Percentiles rank a stretch among this genome's conserved stretches.
Evolutionary conservation across 768 basidiomycete species (phyloP).

Genomic region (Amanita subjunquillea): DNA sequence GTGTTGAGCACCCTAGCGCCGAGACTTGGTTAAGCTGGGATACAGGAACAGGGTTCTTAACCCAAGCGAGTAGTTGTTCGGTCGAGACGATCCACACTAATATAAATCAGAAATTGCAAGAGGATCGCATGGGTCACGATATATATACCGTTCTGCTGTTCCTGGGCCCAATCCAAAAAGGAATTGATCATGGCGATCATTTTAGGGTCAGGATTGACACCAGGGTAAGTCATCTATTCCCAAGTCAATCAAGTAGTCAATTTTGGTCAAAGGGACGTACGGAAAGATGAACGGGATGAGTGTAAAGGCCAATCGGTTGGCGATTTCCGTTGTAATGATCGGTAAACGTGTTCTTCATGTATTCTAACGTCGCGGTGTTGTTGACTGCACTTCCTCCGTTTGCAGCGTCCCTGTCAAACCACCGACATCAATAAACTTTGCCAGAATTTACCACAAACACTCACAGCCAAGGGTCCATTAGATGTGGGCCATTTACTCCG

Average conservation of each 20-base stretch:
- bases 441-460: constrained; percentile 13
- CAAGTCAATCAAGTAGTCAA: constrained; percentile 3
- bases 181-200: constrained; percentile 69
- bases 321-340: constrained; percentile 66
- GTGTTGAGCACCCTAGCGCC: constrained; percentile 55
- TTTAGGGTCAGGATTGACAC: constrained; percentile 35
- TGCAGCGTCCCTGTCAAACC: constrained; percentile 32
- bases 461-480: constrained; percentile 82
- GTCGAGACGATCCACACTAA: constrained; percentile 68
- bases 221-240: constrained; percentile 44
- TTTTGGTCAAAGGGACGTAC: constrained; percentile 19
- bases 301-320: constrained; percentile 74
- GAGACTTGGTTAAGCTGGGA: constrained; percentile 43
- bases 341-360: constrained; percentile 67
- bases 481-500: constrained; percentile 46
- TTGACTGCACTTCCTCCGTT: constrained; percentile 41
- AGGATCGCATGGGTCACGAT: not conserved
- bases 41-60: constrained; percentile 55
- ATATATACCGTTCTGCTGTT: constrained; percentile 46
- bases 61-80: constrained; percentile 66
- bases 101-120: not conserved
- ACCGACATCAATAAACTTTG: not conserved
- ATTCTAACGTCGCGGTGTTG: constrained; percentile 54
- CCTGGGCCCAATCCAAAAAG: constrained; percentile 77
- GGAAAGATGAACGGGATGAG: constrained; percentile 71